A percentile compares a stretch with the other conserved stretches of the same genome.
Evolutionary conservation across 805 yeast species (phyloP).

Genomic region (Yarrowia osloensis): DNA sequence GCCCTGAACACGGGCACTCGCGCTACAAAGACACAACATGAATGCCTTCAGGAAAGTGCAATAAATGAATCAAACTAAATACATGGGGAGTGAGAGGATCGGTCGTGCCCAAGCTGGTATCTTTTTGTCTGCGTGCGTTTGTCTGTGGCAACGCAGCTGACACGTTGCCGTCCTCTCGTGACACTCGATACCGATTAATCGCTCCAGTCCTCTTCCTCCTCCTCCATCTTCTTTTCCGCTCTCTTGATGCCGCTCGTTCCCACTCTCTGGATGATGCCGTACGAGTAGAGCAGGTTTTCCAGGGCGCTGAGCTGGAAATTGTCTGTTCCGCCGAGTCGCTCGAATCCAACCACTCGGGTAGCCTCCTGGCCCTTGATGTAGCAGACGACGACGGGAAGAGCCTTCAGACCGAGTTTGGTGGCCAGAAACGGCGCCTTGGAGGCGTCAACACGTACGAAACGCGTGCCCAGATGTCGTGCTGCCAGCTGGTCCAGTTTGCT

Average conservation of each 20-base stretch:
- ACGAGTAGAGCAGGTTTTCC: slow-evolving; percentile 44
- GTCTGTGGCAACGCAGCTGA: no score
- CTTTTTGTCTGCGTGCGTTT: no score
- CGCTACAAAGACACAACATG: no score
- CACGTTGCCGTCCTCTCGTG: no score
- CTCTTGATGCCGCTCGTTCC: neutral
- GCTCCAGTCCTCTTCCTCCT: slow-evolving; percentile 15
- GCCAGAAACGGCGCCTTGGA: slow-evolving; percentile 72
- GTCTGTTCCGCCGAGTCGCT: slow-evolving; percentile 52
- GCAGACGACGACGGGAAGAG: slow-evolving; percentile 68
- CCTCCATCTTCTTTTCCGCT: neutral
- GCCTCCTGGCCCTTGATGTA: slow-evolving; percentile 63
- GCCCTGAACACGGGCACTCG: no score
- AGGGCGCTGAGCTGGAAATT: slow-evolving; percentile 52
- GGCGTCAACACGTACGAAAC: slow-evolving; percentile 54
- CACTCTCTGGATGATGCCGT: slow-evolving; percentile 1
- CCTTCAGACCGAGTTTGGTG: slow-evolving; percentile 60
- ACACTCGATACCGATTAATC: neutral
- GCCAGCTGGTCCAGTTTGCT: slow-evolving; percentile 50
- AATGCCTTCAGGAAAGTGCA: no score
- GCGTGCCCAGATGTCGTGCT: slow-evolving; percentile 57
- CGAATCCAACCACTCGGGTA: slow-evolving; percentile 68
- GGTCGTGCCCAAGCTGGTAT: no score
- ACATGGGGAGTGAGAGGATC: neutral
- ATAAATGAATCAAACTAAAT: neutral